Conservation (phyloP, 2,329 filamentous ascomycete species). For the Fusarium proliferatum region DNA sequence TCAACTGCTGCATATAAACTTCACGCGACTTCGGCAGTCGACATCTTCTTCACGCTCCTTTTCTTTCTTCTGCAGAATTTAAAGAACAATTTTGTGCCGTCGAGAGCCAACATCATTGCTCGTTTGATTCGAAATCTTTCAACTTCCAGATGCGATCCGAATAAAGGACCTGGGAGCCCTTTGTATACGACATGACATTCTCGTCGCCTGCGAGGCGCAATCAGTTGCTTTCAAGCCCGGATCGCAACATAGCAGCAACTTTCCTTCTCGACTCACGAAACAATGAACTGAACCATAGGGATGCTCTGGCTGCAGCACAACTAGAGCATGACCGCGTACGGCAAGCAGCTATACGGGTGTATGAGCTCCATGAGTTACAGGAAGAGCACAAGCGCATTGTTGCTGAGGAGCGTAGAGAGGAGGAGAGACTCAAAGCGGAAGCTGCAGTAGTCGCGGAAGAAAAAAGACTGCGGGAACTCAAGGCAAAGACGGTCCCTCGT, state of each 20-base stretch:
- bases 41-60: background rate
- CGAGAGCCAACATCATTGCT: background rate
- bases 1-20: conserved; percentile 20
- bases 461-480: conserved; percentile 59
- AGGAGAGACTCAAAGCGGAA: conserved; percentile 59
- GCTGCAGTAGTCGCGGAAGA: conserved; percentile 60
- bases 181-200: conserved; percentile 53
- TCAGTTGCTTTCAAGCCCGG: conserved; percentile 56
- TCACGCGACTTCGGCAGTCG: conserved; percentile 1
- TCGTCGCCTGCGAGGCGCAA: conserved; percentile 56
- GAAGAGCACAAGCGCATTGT: conserved; percentile 57
- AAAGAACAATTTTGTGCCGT: background rate
- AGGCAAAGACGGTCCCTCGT: conserved; percentile 57
- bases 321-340: conserved; percentile 74
- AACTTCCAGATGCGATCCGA: conserved; percentile 33
- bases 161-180: conserved; percentile 32
- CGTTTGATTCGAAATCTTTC: background rate
- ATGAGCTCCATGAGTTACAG: conserved; percentile 59
- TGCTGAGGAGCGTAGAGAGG: conserved; percentile 58
- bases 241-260: conserved; percentile 63
- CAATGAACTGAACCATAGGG: conserved; percentile 70
- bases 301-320: conserved; percentile 73
- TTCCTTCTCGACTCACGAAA: conserved; percentile 73
- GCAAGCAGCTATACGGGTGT: conserved; percentile 60
- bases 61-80: background rate